phyloP scores from a whole-genome alignment of 2,329 filamentous ascomycete species.

The Alternaria ethzedia region DNA sequence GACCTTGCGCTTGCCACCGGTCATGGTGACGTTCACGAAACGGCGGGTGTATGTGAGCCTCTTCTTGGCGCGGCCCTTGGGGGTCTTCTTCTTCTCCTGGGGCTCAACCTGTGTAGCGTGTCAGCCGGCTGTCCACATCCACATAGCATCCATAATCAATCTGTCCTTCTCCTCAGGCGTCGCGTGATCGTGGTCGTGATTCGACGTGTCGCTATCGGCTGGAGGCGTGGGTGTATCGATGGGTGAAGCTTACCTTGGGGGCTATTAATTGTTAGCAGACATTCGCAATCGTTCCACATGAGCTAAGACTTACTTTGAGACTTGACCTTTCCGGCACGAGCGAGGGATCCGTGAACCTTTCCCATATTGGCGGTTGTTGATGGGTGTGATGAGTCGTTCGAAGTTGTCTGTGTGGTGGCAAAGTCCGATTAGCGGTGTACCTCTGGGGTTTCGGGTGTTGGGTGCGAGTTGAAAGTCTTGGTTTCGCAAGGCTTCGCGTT shows the following conservation, averaged over 20 bases:
- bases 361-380: conserved; percentile 71
- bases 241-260: conserved; percentile 31
- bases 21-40: conserved; percentile 98
- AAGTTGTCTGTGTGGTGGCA: conserved; percentile 42
- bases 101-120: conserved; percentile 70
- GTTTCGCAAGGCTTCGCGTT: conserved; percentile 9
- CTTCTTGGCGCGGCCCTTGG: conserved; percentile 98
- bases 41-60: conserved; percentile 93
- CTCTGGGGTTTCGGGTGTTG: conserved; percentile 5
- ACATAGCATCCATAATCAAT: not conserved
- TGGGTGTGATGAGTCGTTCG: conserved; percentile 31
- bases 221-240: not conserved
- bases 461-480: not conserved
- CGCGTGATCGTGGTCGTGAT: not conserved
- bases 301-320: conserved; percentile 50
- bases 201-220: not conserved
- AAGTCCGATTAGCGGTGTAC: conserved; percentile 34
- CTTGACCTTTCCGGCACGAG: conserved; percentile 98
- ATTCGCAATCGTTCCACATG: not conserved
- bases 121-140: conserved; percentile 24
- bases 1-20: conserved; percentile 98
- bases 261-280: conserved; percentile 28
- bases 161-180: not conserved
- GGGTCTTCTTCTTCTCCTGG: conserved; percentile 95
- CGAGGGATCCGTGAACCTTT: conserved; percentile 93